Base-by-base conservation (phyloP, 163 green algal genomes). In the Scenedesmus sp. region DNA sequence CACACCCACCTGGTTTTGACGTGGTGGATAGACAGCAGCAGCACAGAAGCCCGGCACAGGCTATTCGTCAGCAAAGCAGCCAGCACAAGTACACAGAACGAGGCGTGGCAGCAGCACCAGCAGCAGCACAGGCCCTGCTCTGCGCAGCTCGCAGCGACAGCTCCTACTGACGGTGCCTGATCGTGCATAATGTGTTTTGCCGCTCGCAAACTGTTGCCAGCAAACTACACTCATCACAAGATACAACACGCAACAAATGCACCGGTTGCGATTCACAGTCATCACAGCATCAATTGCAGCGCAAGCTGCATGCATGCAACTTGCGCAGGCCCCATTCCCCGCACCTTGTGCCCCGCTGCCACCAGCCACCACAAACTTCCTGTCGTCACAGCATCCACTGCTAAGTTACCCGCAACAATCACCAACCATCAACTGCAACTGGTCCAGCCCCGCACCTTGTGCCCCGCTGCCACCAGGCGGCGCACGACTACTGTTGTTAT, bases 1-100 rank as follows among this genome's bases (percentile, higher is more conserved):
- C 52, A 98, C 90, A 64, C 96, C 96, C 23, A 98, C 95, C 91
- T 95, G 92, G 34, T 46, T 46, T 46, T 46, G 34, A 46, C 0
- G 34, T 46, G 34, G 13, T 70, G 59, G n/a, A 10, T 0, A 15
- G 76, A 4, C 74, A 26, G 12, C 13, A 26, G 7, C 2, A 54
- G 52, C 84, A 64, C 23, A 13, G 16, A 55, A 86, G 8, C 52
- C 12, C 86, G 3, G 13, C 59, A 64, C 9, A 46, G 34, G 34
- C 34, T 46, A 46, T 46, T 46, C 34, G 59, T 10, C 59, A 64
- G 26, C 54, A 26, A 56, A 74, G 10, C 64, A 57, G 70, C 70
- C 23, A 7, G 20, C 20, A 81, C 13, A n/a, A 20, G 9, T 64
- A 10, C 59, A 64, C 59, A 64, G 9, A 8, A 15, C 59, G 59